These are phyloP conservation scores for Candida michaelii DNA, from an alignment of 805 yeast species.

Conservation along the genomic window DNA sequence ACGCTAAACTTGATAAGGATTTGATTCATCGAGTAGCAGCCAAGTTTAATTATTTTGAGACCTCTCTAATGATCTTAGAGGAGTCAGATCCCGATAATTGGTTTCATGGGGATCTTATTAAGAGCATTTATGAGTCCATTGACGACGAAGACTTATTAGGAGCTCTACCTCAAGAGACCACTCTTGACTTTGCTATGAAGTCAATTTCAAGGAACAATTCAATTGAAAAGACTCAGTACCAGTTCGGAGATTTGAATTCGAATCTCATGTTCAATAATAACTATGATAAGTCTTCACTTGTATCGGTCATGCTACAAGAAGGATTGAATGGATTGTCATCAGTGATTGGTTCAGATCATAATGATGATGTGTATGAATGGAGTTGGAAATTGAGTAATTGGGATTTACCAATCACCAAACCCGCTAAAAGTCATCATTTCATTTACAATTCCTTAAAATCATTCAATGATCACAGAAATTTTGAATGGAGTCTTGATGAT, in stretches of 20 bases:
- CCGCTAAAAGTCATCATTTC: constrained; percentile 41
- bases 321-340: constrained; percentile 63
- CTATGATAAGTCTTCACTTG: constrained; percentile 14
- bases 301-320: constrained; percentile 42
- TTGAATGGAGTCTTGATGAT: background rate
- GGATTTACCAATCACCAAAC: constrained; percentile 59
- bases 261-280: constrained; percentile 16
- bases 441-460: constrained; percentile 48
- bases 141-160: constrained; percentile 62
- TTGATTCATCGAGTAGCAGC: constrained; percentile 32
- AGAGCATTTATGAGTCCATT: constrained; percentile 48
- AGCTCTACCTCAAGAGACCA: constrained; percentile 63
- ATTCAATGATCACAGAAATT: background rate
- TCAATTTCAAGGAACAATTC: constrained; percentile 32
- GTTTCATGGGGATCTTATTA: constrained; percentile 21
- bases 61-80: constrained; percentile 51
- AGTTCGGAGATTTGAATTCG: constrained; percentile 58
- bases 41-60: constrained; percentile 32
- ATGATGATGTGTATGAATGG: constrained; percentile 51
- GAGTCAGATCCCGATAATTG: constrained; percentile 29
- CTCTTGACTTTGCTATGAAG: constrained; percentile 51
- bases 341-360: constrained; percentile 19
- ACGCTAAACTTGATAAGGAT: constrained; percentile 26
- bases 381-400: constrained; percentile 77
- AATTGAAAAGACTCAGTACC: constrained; percentile 48